Conservation (phyloP, 768 basidiomycete species). For the Kwoniella botswanensis region DNA sequence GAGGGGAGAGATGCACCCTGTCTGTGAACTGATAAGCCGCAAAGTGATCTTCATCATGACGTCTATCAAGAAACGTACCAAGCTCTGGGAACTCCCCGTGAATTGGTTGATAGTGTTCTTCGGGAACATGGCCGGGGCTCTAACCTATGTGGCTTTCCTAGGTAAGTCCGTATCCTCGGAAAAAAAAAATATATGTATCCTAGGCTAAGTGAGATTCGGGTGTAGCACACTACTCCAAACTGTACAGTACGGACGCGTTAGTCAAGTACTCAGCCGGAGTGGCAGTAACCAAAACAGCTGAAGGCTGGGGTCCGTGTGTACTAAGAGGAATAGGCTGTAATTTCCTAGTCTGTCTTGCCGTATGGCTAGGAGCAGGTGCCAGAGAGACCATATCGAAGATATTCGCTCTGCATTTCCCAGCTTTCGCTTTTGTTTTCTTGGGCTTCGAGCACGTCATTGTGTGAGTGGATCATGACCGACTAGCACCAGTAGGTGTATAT, state of each 20-base stretch:
- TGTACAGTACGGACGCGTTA: conserved; percentile 23
- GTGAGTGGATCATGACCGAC: conserved; percentile 10
- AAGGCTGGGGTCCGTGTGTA: conserved; percentile 28
- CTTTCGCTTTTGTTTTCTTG: conserved; percentile 32
- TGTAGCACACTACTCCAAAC: conserved; percentile 25
- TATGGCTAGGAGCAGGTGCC: conserved; percentile 32
- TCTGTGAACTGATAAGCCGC: too few species aligned
- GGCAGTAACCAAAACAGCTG: conserved; percentile 23
- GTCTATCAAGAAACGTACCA: conserved; percentile 28
- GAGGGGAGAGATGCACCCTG: too few species aligned
- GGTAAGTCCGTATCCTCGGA: conserved; percentile 1
- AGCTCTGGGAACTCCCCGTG: conserved; percentile 31
- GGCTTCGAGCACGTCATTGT: conserved; percentile 38
- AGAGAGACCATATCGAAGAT: conserved; percentile 36
- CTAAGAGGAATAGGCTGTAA: conserved; percentile 34
- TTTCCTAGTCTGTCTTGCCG: conserved; percentile 34
- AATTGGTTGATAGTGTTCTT: conserved; percentile 36
- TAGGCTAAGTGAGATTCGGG: background rate
- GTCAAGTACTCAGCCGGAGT: conserved; percentile 26
- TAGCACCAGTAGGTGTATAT: background rate
- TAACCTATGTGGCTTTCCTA: conserved; percentile 31
- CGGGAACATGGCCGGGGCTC: conserved; percentile 30
- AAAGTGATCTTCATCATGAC: conserved; percentile 33
- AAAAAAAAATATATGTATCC: background rate
- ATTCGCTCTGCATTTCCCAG: conserved; percentile 33